Evolutionary conservation across 192 early-diverging fungal species (phyloP).

Genomic region (Phlyctochytrium planicorne): DNA sequence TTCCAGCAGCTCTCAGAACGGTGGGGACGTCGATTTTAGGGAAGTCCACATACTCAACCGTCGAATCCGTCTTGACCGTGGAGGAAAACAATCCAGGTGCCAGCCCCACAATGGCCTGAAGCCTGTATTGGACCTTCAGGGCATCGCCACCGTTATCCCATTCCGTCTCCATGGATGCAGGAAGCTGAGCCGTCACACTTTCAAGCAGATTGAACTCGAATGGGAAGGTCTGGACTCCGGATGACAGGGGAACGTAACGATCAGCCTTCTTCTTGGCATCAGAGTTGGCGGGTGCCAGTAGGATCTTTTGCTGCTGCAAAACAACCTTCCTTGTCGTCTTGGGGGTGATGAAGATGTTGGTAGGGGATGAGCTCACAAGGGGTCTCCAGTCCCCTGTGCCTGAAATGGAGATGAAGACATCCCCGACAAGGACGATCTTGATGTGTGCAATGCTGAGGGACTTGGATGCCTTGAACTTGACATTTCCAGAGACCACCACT

Average conservation of each 20-base stretch:
- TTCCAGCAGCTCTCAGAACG: neutral
- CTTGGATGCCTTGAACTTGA: conserved; percentile 23
- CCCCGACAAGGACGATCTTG: neutral
- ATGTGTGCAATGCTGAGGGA: neutral
- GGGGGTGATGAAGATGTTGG: neutral
- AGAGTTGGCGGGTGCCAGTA: neutral
- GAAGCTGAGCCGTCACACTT: neutral
- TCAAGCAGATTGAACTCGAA: conserved; percentile 13
- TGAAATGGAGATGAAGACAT: neutral
- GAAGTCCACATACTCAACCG: conserved; percentile 20
- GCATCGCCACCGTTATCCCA: conserved; percentile 3
- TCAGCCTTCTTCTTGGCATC: neutral
- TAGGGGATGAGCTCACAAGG: conserved; percentile 8
- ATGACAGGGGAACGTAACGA: neutral
- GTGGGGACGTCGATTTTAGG: conserved; percentile 22
- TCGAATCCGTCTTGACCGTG: neutral
- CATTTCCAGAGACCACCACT: conserved; percentile 6
- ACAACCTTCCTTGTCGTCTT: conserved; percentile 1
- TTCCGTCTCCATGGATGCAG: conserved; percentile 12
- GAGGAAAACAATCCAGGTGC: conserved; percentile 10
- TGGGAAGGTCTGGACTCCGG: conserved; percentile 10
- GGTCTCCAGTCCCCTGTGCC: neutral
- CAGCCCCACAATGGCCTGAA: conserved; percentile 12
- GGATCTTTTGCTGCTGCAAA: neutral
- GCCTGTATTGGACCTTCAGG: conserved; percentile 6